Evolutionary conservation across 805 yeast species (phyloP), one percentile per base, ranked within the genome.

Genomic region (Tetrapisispora taiwanensis): DNA sequence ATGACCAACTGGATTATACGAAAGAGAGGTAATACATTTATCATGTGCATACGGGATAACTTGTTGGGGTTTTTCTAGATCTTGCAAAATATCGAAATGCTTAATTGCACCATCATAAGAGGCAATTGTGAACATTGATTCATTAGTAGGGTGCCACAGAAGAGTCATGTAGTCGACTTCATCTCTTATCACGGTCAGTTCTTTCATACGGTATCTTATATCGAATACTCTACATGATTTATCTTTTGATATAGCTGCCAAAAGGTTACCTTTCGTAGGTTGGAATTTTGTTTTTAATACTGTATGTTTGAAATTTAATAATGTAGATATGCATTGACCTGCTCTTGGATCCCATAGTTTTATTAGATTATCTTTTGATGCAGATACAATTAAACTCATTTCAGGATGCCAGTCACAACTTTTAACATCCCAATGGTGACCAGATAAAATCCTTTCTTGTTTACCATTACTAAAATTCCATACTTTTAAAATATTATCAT

Each of bases 381-480:
- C 99, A 50, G 89, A 76, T 0, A 84, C 96, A 41, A 92, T 73
- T 24, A 92, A 70, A 0, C 97, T 96, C 64, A 86, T 67, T 12
- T 74, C 71, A 5, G 95, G 85, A 63, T 92, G 99, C 99, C 99
- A 92, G 63, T 92, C 97, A 43, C 94, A 85, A 44, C 89, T 79
- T 60, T 92, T 92, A 19, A 92, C 97, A 65, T 92, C 99, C 99
- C 99, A 92, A 61, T 94, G 95, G 65, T 92, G 99, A 2, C 97
- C 97, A 20, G 79, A 73, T 44, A 92, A 69, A 0, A 77, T 71
- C 39, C 84, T 67, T 59, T 92, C 99, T 53, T 86, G 92, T 46
- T 74, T 69, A 31, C 92, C 92, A 57, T 83, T 85, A 58, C 85
- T 82, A 66, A 92, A 92, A 65, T 89, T 86, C 97, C 97, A 92